These are phyloP conservation scores for Lasiosphaeris hirsuta DNA, from an alignment of 495 filamentous ascomycete species.

Conservation along the genomic window DNA sequence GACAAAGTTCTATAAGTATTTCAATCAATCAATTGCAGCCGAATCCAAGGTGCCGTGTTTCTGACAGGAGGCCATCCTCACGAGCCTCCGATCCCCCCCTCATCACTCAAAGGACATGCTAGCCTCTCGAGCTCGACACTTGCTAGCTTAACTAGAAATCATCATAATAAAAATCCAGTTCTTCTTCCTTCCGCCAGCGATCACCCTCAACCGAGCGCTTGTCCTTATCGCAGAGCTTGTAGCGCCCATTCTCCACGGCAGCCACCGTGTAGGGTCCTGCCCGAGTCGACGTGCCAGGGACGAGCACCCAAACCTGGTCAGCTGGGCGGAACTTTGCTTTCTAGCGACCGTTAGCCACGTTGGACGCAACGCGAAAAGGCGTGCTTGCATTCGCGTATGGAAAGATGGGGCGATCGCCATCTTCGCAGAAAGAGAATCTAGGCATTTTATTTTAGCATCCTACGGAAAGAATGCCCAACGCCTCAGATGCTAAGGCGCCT, in stretches of 20 bases:
- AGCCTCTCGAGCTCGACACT: too few species aligned
- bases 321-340: background rate
- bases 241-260: background rate
- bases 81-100: too few species aligned
- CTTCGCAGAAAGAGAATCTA: conserved; percentile 2
- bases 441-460: background rate
- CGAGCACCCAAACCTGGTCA: background rate
- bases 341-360: background rate
- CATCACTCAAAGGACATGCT: too few species aligned
- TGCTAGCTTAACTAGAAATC: background rate
- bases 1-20: too few species aligned
- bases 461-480: background rate
- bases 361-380: background rate
- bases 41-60: too few species aligned
- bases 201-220: background rate
- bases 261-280: background rate
- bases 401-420: background rate
- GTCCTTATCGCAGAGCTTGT: background rate
- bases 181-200: background rate
- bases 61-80: too few species aligned
- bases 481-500: background rate
- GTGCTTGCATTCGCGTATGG: background rate
- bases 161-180: background rate
- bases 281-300: background rate
- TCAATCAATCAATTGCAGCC: too few species aligned